phyloP scores from a whole-genome alignment of 495 filamentous ascomycete species.

The Xylaria curta region DNA sequence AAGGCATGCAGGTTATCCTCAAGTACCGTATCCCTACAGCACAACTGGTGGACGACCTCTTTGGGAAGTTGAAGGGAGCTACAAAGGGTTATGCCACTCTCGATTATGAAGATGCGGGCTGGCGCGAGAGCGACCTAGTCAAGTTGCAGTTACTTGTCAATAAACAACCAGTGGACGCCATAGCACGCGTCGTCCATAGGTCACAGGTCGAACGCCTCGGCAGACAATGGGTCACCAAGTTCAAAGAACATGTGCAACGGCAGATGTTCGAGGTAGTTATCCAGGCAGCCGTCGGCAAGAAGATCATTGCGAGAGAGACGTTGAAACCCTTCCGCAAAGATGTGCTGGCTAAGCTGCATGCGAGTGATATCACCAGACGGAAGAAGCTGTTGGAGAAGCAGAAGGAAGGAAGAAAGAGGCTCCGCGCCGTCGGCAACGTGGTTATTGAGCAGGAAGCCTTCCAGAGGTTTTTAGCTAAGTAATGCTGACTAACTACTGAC shows the following conservation, averaged over 20 bases:
- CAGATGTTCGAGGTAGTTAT: slow-evolving; percentile 98
- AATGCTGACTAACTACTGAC: slow-evolving; percentile 2
- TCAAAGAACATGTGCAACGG: slow-evolving; percentile 93
- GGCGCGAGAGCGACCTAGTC: slow-evolving; percentile 77
- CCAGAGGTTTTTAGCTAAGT: slow-evolving; percentile 79
- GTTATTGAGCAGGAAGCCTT: slow-evolving; percentile 93
- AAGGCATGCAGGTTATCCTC: slow-evolving; percentile 91
- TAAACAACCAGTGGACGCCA: slow-evolving; percentile 88
- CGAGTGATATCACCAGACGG: slow-evolving; percentile 80
- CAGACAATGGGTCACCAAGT: slow-evolving; percentile 89
- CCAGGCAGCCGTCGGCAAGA: slow-evolving; percentile 84
- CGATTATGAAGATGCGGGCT: slow-evolving; percentile 95
- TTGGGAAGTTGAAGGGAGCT: slow-evolving; percentile 91
- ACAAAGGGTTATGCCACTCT: slow-evolving; percentile 79
- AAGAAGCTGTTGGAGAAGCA: slow-evolving; percentile 94
- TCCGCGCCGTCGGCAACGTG: slow-evolving; percentile 77
- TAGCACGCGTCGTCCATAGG: slow-evolving; percentile 84
- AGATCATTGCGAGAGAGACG: slow-evolving; percentile 89
- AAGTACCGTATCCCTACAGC: slow-evolving; percentile 89
- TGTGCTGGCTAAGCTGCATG: slow-evolving; percentile 90
- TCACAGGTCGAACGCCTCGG: slow-evolving; percentile 80
- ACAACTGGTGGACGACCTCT: slow-evolving; percentile 94
- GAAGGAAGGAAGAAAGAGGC: slow-evolving; percentile 91
- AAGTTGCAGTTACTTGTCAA: slow-evolving; percentile 95
- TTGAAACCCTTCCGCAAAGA: slow-evolving; percentile 98